phyloP scores from a whole-genome alignment of 352 stramenopile genomes.

The Phytophthora pseudosyringae region DNA sequence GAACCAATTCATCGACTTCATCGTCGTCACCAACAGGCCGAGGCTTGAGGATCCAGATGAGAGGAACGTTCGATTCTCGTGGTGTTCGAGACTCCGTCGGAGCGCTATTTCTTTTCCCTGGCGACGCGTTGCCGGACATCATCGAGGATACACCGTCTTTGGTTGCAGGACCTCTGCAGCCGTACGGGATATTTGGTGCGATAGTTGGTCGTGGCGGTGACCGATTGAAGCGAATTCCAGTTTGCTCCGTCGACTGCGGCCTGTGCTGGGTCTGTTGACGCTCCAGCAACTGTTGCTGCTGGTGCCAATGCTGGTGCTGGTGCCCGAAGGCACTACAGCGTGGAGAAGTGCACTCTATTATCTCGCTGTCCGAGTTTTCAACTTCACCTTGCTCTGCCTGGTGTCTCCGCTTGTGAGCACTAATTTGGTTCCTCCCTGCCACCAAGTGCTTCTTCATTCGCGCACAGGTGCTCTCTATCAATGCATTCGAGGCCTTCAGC shows the following conservation, averaged over 20 bases:
- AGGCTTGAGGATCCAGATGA: constrained; percentile 34
- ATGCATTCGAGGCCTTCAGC: constrained; percentile 56
- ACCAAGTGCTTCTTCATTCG: constrained; percentile 66
- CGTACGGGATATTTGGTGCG: constrained; percentile 24
- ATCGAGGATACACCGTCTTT: constrained; percentile 18
- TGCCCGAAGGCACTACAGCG: constrained; percentile 30
- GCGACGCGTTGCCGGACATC: constrained; percentile 11
- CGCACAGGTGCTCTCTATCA: constrained; percentile 61
- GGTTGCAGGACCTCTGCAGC: constrained; percentile 20
- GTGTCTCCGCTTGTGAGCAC: constrained; percentile 55
- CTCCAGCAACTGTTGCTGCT: constrained; percentile 23
- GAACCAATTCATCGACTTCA: constrained; percentile 4
- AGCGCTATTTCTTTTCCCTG: constrained; percentile 13
- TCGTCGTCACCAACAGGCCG: constrained; percentile 4
- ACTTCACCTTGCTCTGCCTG: constrained; percentile 28
- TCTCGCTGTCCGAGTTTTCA: constrained; percentile 29
- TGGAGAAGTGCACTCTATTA: constrained; percentile 27
- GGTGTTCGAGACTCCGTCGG: constrained; percentile 9
- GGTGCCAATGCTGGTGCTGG: constrained; percentile 25
- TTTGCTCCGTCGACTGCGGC: constrained; percentile 13
- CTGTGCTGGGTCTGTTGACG: constrained; percentile 12
- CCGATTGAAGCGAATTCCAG: constrained; percentile 31
- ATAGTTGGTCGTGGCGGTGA: constrained; percentile 30
- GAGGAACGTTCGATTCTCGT: constrained; percentile 32
- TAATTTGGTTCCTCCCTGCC: constrained; percentile 55